Evolutionary conservation across 805 yeast species (phyloP).

Genomic region (Diddensiella transvaalensis): DNA sequence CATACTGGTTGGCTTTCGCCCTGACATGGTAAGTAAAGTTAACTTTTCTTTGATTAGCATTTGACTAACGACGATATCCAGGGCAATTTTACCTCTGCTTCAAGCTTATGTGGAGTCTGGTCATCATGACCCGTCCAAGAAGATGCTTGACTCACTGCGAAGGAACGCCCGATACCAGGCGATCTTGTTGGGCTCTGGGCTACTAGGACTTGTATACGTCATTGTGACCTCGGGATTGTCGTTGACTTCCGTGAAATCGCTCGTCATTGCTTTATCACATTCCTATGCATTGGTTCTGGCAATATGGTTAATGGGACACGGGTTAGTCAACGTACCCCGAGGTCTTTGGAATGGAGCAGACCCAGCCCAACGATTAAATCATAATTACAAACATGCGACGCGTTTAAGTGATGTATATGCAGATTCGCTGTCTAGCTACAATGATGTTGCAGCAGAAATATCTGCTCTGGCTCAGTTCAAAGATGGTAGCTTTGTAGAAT

Average conservation of each 20-base stretch:
- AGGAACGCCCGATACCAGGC: constrained; percentile 59
- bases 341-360: constrained; percentile 35
- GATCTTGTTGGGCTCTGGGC: constrained; percentile 49
- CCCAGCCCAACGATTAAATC: constrained; percentile 37
- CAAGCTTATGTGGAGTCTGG: constrained; percentile 76
- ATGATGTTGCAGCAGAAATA: constrained; percentile 61
- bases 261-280: constrained; percentile 73
- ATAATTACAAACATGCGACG: constrained; percentile 54
- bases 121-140: constrained; percentile 44
- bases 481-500: constrained; percentile 52
- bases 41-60: not conserved
- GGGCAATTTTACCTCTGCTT: constrained; percentile 57
- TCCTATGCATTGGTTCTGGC: constrained; percentile 71
- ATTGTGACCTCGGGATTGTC: constrained; percentile 52
- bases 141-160: constrained; percentile 54
- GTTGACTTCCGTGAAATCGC: constrained; percentile 54
- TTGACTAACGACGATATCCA: not conserved
- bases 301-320: constrained; percentile 83
- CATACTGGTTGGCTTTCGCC: constrained; percentile 78
- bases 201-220: constrained; percentile 57
- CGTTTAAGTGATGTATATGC: constrained; percentile 54
- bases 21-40: constrained; percentile 55
- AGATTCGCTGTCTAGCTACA: constrained; percentile 59
- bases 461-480: constrained; percentile 46
- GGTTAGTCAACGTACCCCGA: constrained; percentile 65